A percentile compares a stretch with the other conserved stretches of the same genome.
phyloP scores from a whole-genome alignment of 2,329 filamentous ascomycete genomes.

The Drechslerella coelobrocha region DNA sequence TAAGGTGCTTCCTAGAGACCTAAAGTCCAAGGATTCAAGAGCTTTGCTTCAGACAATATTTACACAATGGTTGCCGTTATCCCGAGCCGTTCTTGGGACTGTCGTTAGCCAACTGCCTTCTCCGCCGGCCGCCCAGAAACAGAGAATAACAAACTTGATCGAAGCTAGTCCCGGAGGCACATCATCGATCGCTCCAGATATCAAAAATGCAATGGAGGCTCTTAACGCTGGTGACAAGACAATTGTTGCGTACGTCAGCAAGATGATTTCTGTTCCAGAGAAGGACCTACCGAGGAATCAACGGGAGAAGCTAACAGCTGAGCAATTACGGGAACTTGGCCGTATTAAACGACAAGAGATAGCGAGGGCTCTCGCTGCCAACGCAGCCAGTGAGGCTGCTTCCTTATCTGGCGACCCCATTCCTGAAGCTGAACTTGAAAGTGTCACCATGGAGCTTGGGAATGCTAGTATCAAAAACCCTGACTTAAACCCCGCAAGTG shows the following conservation, averaged over 20 bases:
- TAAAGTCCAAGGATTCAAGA: conserved; percentile 81
- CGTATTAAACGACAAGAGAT: conserved; percentile 89
- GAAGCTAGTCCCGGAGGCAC: conserved; percentile 78
- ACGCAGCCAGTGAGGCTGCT: conserved; percentile 36
- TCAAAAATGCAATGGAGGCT: conserved; percentile 80
- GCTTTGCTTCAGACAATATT: conserved; percentile 87
- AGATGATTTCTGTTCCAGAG: conserved; percentile 94
- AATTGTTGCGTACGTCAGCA: conserved; percentile 93
- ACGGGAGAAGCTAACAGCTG: conserved; percentile 78
- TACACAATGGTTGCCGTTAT: conserved; percentile 86
- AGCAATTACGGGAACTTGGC: conserved; percentile 87
- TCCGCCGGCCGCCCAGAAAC: conserved; percentile 77
- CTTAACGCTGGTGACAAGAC: conserved; percentile 79
- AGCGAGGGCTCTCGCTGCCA: conserved; percentile 74
- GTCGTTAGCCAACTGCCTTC: conserved; percentile 92
- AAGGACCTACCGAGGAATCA: conserved; percentile 91
- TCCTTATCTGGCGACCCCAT: conserved; percentile 16
- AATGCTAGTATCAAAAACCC: conserved; percentile 16
- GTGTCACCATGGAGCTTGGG: conserved; percentile 26
- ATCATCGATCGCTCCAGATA: conserved; percentile 67
- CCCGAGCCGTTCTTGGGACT: conserved; percentile 88
- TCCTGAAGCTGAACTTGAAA: conserved; percentile 26
- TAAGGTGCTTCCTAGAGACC: conserved; percentile 80
- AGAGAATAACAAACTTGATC: conserved; percentile 79
- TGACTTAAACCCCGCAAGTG: conserved; percentile 52